phyloP scores from a whole-genome alignment of 2,329 filamentous ascomycete species.

The Nakataea oryzae region DNA sequence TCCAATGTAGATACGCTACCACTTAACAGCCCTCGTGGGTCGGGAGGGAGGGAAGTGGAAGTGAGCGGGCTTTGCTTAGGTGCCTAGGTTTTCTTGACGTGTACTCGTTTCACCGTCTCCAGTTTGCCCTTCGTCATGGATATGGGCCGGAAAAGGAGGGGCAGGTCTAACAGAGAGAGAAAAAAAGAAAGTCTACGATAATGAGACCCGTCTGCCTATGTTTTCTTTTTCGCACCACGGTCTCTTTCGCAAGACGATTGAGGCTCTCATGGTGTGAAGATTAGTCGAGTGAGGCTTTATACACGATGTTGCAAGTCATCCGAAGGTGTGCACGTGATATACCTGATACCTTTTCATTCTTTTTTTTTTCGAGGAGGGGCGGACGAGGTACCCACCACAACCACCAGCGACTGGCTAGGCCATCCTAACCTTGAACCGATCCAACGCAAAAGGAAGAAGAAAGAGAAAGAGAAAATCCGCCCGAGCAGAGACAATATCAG shows the following conservation, averaged over 20 bases:
- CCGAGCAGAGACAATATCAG: no score
- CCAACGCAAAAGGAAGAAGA: constrained; percentile 6
- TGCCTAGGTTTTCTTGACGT: no score
- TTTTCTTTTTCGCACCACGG: background rate
- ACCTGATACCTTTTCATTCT: background rate
- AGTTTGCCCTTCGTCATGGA: background rate
- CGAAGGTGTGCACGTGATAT: background rate
- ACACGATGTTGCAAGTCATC: background rate
- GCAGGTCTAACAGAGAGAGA: background rate
- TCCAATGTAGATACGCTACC: constrained; percentile 3
- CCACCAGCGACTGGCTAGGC: background rate
- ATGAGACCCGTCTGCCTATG: no score
- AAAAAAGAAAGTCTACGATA: no score
- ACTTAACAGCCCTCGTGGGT: no score
- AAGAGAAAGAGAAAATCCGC: constrained; percentile 7
- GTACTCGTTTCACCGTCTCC: background rate
- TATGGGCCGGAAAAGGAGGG: background rate
- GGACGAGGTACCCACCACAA: background rate
- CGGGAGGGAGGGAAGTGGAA: no score
- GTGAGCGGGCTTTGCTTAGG: no score
- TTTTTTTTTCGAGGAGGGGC: background rate
- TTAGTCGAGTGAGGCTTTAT: background rate
- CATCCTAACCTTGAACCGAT: background rate
- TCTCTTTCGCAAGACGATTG: background rate
- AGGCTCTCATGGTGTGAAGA: background rate